Base-by-base conservation (phyloP, 176 grass and related monocot species). In the Hordeum marinum region DNA sequence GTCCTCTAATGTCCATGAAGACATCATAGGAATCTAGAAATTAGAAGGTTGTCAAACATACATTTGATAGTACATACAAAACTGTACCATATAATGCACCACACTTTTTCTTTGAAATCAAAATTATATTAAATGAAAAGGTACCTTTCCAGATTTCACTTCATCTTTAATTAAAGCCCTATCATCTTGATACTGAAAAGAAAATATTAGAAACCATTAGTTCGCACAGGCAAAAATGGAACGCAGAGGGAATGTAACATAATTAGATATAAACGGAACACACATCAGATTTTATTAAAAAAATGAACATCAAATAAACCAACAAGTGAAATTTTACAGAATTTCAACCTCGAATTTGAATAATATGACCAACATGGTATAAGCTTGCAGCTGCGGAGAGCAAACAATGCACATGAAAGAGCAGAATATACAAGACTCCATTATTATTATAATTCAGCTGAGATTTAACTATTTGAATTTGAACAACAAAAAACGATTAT, bases 21-120 rank as follows among this genome's bases (percentile, higher is more conserved):
- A 80, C 11, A 75, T 82, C 92, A 99, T 84, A 77, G 59, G 72
- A 84, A 99, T 96, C 97, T 99, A 78, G 11, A 82, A 79, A 41
- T 37, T 42, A 84, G 24, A 80, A 73, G 24, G 40, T 25, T 73
- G 71, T 15, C 74, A 86, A 85, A 26, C 67, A 64, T 29, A 75
- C 20, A 14, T 83, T 54, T 6, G 29, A 86, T 55, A 50, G 14
- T 61, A 23, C 6, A 64, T 29, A 25, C 13, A 73, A 66, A 65
- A 75, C 66, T 74, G 41, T 29, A 79, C 25, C 50, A 46, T 66
- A 85, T 82, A 55, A 88, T 24, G 42, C 41, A 80, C 26, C 11
- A 24, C 8, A 17, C 43, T 68, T 54, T 52, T 81, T 81, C 29
- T 17, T 55, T 37, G 55, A 21, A 45, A 39, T 24, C 17, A 73